phyloP scores from a whole-genome alignment of 129 eudicot species.

The Centaurea solstitialis region DNA sequence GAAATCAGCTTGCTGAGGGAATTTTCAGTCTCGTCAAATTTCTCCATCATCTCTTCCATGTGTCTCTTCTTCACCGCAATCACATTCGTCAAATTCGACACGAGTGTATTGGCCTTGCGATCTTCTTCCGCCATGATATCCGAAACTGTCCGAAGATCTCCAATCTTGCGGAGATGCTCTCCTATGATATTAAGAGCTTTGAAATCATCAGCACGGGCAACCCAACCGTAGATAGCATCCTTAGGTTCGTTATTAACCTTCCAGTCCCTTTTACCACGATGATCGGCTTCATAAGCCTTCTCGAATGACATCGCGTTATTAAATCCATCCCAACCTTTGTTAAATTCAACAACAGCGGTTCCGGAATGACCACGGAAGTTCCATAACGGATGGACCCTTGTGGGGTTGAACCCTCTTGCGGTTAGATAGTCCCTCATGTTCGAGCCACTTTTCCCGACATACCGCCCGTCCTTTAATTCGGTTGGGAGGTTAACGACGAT shows the following conservation, averaged over 20 bases:
- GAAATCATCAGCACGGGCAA: constrained; percentile 90
- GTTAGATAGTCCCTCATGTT: constrained; percentile 64
- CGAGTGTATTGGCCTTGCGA: constrained; percentile 51
- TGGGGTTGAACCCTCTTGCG: constrained; percentile 64
- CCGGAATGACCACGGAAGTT: constrained; percentile 73
- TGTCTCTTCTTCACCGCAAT: constrained; percentile 62
- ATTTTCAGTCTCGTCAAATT: constrained; percentile 51
- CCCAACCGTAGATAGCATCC: constrained; percentile 70
- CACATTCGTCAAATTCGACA: constrained; percentile 49
- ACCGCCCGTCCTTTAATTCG: constrained; percentile 58
- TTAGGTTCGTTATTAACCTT: constrained; percentile 28
- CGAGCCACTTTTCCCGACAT: constrained; percentile 82
- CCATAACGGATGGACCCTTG: constrained; percentile 73
- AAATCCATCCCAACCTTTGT: constrained; percentile 74
- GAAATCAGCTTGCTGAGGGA: constrained; percentile 46
- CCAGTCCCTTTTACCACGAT: constrained; percentile 75
- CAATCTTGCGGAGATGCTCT: constrained; percentile 74
- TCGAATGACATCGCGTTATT: constrained; percentile 80
- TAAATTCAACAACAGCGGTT: constrained; percentile 63
- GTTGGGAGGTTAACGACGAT: constrained; percentile 67
- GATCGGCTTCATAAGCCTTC: constrained; percentile 67
- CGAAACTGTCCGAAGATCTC: constrained; percentile 60
- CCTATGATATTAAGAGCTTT: constrained; percentile 43
- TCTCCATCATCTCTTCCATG: constrained; percentile 55
- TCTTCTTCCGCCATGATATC: constrained; percentile 63